Evolutionary conservation across 768 basidiomycete species (phyloP).

Genomic region (Mycena galericulata): DNA sequence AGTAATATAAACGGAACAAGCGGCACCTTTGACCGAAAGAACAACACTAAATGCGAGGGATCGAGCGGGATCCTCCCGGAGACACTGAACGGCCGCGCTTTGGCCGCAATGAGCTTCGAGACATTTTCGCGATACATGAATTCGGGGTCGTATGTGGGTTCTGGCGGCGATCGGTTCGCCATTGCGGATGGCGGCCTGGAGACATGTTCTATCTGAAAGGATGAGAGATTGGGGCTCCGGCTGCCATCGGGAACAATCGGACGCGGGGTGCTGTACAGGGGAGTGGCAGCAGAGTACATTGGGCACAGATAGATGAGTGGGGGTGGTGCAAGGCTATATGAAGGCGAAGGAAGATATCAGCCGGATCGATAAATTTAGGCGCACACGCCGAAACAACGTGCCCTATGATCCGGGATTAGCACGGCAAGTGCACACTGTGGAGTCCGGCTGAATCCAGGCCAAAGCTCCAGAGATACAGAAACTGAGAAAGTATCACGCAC

Average conservation of each 20-base stretch:
- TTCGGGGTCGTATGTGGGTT: conserved; percentile 59
- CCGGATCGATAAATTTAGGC: conserved; percentile 27
- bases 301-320: too few relatives aligned
- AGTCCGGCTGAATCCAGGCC: not conserved
- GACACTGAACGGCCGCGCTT: conserved; percentile 71
- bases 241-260: conserved; percentile 19
- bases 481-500: too few relatives aligned
- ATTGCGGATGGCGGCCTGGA: conserved; percentile 44
- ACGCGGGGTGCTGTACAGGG: conserved; percentile 14
- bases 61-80: conserved; percentile 80
- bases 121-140: conserved; percentile 66
- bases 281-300: conserved; percentile 21
- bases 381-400: conserved; percentile 31
- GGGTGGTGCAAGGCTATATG: too few relatives aligned
- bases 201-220: conserved; percentile 34
- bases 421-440: not conserved
- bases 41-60: conserved; percentile 73
- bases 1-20: not conserved
- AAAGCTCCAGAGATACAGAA: too few relatives aligned
- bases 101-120: conserved; percentile 66
- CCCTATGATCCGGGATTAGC: conserved; percentile 22
- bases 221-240: conserved; percentile 30
- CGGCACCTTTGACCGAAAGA: conserved; percentile 81
- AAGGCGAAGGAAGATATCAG: conserved; percentile 1
- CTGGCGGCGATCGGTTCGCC: conserved; percentile 43